phyloP scores from a whole-genome alignment of 2,329 filamentous ascomycete species.

The Trichoderma sp. region DNA sequence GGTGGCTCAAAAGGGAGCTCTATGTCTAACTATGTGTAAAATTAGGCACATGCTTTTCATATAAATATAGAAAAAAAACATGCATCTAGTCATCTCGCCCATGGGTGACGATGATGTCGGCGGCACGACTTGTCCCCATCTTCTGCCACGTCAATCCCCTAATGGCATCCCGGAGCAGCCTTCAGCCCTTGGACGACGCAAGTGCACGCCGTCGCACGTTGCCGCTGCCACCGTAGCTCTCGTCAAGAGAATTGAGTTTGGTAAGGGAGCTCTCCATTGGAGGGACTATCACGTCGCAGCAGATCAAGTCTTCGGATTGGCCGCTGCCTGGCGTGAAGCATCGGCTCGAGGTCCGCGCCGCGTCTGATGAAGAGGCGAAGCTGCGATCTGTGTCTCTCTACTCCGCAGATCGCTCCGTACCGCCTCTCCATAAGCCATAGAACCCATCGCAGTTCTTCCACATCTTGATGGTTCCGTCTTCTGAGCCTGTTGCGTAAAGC shows the following conservation, averaged over 20 bases:
- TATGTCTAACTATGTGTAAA: conserved; percentile 14
- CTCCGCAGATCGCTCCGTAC: conserved; percentile 39
- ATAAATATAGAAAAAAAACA: neutral
- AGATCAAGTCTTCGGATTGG: conserved; percentile 17
- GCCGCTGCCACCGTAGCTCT: neutral
- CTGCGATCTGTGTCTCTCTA: conserved; percentile 34
- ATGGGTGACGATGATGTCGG: neutral
- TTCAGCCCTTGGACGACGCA: neutral
- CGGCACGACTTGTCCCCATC: neutral
- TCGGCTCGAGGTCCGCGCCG: conserved; percentile 18
- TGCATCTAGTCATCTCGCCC: neutral
- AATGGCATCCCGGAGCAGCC: neutral
- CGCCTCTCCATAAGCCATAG: conserved; percentile 62
- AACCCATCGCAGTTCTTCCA: conserved; percentile 69
- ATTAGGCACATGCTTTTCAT: neutral
- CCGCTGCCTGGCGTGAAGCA: conserved; percentile 21
- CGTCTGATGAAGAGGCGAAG: conserved; percentile 25
- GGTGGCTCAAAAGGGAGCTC: conserved; percentile 14
- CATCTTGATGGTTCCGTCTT: conserved; percentile 97
- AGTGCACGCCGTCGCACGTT: neutral
- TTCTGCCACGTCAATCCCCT: neutral
- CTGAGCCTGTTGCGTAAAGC: conserved; percentile 91
- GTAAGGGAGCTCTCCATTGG: conserved; percentile 9
- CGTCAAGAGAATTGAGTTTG: neutral
- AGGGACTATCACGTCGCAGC: neutral